These are phyloP conservation scores for Moniliophthora roreri DNA, from an alignment of 1,284 basidiomycete species.

Conservation along the genomic window DNA sequence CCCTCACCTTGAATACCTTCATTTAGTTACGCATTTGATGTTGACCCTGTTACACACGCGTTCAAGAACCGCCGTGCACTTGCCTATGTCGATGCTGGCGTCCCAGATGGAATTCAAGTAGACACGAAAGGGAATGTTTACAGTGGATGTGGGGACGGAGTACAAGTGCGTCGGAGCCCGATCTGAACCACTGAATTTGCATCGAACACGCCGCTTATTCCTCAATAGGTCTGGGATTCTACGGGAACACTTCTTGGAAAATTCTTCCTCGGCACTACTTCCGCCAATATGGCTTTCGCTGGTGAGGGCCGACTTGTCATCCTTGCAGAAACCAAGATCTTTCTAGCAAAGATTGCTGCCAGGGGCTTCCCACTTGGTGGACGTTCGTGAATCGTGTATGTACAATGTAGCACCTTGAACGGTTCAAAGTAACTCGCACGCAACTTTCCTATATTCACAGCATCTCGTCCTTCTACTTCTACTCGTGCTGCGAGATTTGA, in stretches of 20 bases:
- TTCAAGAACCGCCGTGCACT: conserved; percentile 71
- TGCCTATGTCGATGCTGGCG: conserved; percentile 66
- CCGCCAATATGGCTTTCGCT: conserved; percentile 71
- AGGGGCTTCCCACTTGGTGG: conserved; percentile 15
- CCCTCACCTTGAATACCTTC: not conserved
- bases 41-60: conserved; percentile 53
- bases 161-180: conserved; percentile 24
- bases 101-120: conserved; percentile 73
- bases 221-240: conserved; percentile 57
- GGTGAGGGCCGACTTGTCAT: conserved; percentile 64
- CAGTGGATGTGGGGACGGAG: conserved; percentile 69
- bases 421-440: too few relatives aligned
- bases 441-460: too few relatives aligned
- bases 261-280: conserved; percentile 60
- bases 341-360: conserved; percentile 56
- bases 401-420: too few relatives aligned
- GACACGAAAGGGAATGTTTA: conserved; percentile 71
- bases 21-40: conserved; percentile 69
- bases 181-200: not conserved
- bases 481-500: too few relatives aligned
- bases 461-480: too few relatives aligned
- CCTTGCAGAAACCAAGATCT: conserved; percentile 66
- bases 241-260: conserved; percentile 71
- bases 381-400: not conserved
- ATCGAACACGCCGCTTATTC: conserved; percentile 21